A percentile compares a stretch with the other conserved stretches of the same genome.
Evolutionary conservation across 164 flowering plant species (phyloP).

Genomic region (Pachysandra terminalis): DNA sequence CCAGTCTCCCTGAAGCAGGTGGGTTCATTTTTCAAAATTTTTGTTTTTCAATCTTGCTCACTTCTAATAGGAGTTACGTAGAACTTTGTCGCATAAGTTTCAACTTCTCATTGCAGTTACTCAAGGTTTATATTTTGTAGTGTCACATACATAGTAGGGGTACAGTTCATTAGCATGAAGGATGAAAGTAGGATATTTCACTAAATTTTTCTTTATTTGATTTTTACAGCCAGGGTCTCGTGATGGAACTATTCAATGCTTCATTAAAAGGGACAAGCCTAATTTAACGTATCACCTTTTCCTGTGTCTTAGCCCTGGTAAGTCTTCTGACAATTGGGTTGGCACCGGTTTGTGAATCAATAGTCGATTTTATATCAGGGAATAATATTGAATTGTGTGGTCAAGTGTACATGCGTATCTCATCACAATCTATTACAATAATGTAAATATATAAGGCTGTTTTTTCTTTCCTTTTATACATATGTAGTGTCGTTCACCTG

Average conservation of each 20-base stretch:
- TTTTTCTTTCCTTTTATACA: too few relatives aligned
- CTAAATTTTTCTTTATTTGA: not conserved
- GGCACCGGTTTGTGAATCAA: not conserved
- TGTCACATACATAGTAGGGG: too few relatives aligned
- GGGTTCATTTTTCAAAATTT: not conserved
- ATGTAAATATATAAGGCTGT: too few relatives aligned
- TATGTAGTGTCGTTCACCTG: too few relatives aligned
- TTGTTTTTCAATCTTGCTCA: not conserved
- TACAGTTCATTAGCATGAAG: too few relatives aligned
- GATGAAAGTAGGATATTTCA: too few relatives aligned
- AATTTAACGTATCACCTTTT: slow-evolving; percentile 65
- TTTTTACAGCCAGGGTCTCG: slow-evolving; percentile 63
- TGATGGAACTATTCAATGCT: slow-evolving; percentile 71
- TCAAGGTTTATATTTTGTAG: too few relatives aligned
- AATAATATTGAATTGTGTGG: too few relatives aligned
- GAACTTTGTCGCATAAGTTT: not conserved
- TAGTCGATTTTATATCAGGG: not conserved
- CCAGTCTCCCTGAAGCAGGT: slow-evolving; percentile 77
- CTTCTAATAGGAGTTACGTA: not conserved
- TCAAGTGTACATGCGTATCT: too few relatives aligned
- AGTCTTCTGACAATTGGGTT: slow-evolving; percentile 6
- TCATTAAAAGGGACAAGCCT: slow-evolving; percentile 67
- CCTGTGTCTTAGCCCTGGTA: slow-evolving; percentile 73
- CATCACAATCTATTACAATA: too few relatives aligned
- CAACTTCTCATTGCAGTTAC: too few relatives aligned